Percentiles rank a stretch among this genome's conserved stretches.
Evolutionary conservation across 2,329 filamentous ascomycete species (phyloP).

Genomic region (Albophoma yamanashiensis): DNA sequence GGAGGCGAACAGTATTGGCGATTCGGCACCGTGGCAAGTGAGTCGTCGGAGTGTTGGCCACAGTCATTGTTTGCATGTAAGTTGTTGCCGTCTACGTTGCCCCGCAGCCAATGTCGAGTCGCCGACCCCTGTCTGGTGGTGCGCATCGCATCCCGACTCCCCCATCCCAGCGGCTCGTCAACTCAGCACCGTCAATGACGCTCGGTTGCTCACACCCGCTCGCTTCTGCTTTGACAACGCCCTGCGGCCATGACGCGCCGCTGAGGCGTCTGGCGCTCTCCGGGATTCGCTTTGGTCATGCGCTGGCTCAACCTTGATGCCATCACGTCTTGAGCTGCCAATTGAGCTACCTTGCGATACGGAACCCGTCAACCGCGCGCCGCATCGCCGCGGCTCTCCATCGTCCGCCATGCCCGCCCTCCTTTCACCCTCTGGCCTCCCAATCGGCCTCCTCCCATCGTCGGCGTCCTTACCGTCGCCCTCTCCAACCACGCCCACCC

Average conservation of each 20-base stretch:
- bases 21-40: background rate
- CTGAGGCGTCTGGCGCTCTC: background rate
- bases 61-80: background rate
- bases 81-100: background rate
- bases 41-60: background rate
- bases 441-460: background rate
- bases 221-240: background rate
- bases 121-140: background rate
- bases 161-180: background rate
- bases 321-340: background rate
- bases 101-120: background rate
- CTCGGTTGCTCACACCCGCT: background rate
- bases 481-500: background rate
- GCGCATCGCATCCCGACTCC: background rate
- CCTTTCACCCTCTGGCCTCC: background rate
- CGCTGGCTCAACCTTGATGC: background rate
- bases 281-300: background rate
- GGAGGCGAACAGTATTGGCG: no score
- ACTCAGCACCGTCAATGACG: background rate
- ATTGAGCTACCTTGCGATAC: background rate
- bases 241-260: background rate
- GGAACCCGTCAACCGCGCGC: background rate
- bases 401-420: background rate
- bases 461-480: background rate
- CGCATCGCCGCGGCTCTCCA: background rate